Evolutionary conservation across 2,329 filamentous ascomycete species (phyloP), one percentile per base, ranked within the genome.

Genomic region (Pseudogymnoascus sp.): DNA sequence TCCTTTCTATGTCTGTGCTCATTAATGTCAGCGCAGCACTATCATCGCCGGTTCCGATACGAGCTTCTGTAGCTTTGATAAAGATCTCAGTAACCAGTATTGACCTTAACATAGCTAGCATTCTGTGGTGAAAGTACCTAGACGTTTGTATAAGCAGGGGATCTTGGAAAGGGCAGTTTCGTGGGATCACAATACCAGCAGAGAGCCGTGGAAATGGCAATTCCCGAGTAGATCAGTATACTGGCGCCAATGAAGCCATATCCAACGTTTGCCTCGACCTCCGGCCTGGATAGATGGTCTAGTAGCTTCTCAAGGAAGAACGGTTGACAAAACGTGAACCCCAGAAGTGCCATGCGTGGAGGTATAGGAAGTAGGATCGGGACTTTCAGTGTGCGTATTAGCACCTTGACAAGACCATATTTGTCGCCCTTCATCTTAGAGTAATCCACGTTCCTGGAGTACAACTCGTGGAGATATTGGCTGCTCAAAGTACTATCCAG

Each of bases 241-340:
- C 74, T 74, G 0, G 77, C 77, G 0, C 75, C 77, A 42, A 80
- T 76, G 5, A 80, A 73, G 4, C 77, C 75, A 36, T 73, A 74
- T 0, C 73, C 74, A 1, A 66, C 63, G 18, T 74, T 71, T 5
- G 64, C 16, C 21, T 70, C 62, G 0, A 63, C 64, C 28, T 65
- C 61, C 25, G 66, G 67, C 0, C 62, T 67, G 0, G 67, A 70
- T 3, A 76, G 71, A 12, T 72, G 72, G 3, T 62, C 56, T 18
- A 78, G 69, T 0, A 73, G 67, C 1, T 71, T 68, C 23, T 73
- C 71, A 65, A 80, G 75, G 23, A 81, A 74, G 16, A 81, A 77
- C 0, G 79, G 78, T 34, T 81, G 79, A 4, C 76, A 73, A 62
- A 80, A 79, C 4, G 69, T 75, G 66, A 81, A 79, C 2, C 71